Evolutionary conservation across 257 asterid genomes (phyloP).

Genomic region (Primulina tabacum): DNA sequence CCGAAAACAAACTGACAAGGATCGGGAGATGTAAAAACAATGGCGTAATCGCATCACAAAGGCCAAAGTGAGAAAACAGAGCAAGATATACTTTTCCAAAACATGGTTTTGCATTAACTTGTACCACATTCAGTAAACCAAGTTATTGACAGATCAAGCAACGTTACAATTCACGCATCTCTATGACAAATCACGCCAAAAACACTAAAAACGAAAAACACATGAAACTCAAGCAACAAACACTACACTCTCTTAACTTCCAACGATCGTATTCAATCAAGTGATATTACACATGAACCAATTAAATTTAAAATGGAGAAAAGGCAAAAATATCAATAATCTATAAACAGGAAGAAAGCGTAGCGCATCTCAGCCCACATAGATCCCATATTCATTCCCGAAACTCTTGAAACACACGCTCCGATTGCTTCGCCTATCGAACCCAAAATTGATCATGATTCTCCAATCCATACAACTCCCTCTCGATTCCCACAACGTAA

Average conservation of each 20-base stretch:
- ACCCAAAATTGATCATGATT: slow-evolving; percentile 28
- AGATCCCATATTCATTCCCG: slow-evolving; percentile 59
- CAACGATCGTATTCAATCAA: not conserved
- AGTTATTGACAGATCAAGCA: not conserved
- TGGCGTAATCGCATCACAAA: not conserved
- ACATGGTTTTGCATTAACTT: not conserved
- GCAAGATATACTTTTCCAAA: not conserved
- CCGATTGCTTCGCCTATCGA: slow-evolving; percentile 10
- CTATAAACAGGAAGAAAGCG: slow-evolving; percentile 33
- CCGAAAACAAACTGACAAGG: not conserved
- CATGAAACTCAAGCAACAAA: slow-evolving; percentile 11
- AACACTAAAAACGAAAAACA: slow-evolving; percentile 16
- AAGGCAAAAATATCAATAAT: slow-evolving; percentile 32
- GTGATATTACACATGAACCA: slow-evolving; percentile 15
- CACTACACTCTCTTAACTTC: slow-evolving; percentile 1
- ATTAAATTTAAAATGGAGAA: slow-evolving; percentile 7
- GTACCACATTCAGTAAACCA: not conserved
- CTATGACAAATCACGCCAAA: slow-evolving; percentile 15
- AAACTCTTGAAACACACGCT: slow-evolving; percentile 26
- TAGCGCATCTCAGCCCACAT: slow-evolving; percentile 31
- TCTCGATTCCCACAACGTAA: slow-evolving; percentile 17
- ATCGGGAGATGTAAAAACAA: slow-evolving; percentile 9
- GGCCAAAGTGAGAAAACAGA: not conserved
- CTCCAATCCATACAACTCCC: slow-evolving; percentile 30
- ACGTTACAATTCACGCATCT: not conserved